Conservation (phyloP, 768 basidiomycete genomes). For the Trametes villosa region DNA sequence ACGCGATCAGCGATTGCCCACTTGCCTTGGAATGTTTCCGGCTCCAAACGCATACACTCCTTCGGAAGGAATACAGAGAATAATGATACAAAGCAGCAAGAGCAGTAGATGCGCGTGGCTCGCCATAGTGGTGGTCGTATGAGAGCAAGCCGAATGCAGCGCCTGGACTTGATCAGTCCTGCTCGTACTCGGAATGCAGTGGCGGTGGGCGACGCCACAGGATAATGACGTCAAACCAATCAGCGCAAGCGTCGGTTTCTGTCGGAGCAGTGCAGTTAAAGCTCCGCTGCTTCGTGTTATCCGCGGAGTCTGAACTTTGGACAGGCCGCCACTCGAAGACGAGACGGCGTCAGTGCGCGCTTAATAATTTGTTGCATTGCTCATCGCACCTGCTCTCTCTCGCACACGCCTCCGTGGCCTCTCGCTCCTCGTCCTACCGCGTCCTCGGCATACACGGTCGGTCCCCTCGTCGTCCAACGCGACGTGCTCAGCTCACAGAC, state of each 20-base stretch:
- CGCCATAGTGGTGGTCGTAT: constrained; percentile 20
- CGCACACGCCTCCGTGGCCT: constrained; percentile 32
- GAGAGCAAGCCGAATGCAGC: constrained; percentile 2
- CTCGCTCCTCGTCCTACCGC: constrained; percentile 32
- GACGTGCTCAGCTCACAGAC: background rate
- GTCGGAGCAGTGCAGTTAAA: background rate
- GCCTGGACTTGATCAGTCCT: background rate
- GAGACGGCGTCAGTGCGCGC: constrained; percentile 29
- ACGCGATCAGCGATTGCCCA: background rate
- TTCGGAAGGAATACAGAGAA: constrained; percentile 58
- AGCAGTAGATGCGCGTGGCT: constrained; percentile 21
- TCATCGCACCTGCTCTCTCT: constrained; percentile 27
- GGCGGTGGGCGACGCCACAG: background rate
- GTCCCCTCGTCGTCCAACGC: constrained; percentile 38
- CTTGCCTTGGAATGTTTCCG: constrained; percentile 74
- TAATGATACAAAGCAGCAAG: constrained; percentile 54
- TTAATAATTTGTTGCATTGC: constrained; percentile 31
- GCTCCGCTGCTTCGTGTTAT: background rate
- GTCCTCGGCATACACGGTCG: constrained; percentile 24
- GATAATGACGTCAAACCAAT: constrained; percentile 21
- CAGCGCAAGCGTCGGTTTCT: background rate
- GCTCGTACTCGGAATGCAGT: background rate
- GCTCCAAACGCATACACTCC: constrained; percentile 79
- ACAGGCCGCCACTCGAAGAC: background rate
- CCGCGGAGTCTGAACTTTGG: constrained; percentile 11